Conservation (phyloP, 2,329 filamentous ascomycete species). For the Gnomoniopsis smithogilvyi region DNA sequence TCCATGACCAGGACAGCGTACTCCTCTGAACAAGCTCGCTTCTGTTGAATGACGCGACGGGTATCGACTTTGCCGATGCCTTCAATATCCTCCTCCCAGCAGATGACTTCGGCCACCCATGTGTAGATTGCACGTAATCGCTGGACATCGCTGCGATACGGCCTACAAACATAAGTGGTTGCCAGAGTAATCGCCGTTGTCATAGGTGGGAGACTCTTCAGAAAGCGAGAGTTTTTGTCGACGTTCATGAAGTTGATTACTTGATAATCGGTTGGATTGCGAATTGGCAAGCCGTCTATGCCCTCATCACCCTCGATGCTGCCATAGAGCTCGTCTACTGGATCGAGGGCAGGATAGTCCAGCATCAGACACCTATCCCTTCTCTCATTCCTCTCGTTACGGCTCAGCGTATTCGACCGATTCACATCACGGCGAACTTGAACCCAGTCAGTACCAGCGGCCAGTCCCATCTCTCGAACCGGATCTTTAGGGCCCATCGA, state of each 20-base stretch:
- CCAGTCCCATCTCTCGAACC: conserved; percentile 69
- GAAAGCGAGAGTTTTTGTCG: conserved; percentile 92
- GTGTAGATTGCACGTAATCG: conserved; percentile 92
- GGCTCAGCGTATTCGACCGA: conserved; percentile 87
- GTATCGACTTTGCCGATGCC: conserved; percentile 68
- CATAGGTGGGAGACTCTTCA: conserved; percentile 77
- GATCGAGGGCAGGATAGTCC: conserved; percentile 82
- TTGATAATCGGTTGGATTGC: conserved; percentile 77
- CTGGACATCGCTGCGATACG: conserved; percentile 92
- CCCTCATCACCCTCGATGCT: conserved; percentile 87
- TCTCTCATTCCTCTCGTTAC: conserved; percentile 80
- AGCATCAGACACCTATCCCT: conserved; percentile 92
- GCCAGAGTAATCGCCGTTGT: conserved; percentile 80
- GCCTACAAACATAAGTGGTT: conserved; percentile 88
- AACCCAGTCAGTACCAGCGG: conserved; percentile 79
- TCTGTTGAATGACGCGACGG: conserved; percentile 76
- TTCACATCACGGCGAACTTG: conserved; percentile 95
- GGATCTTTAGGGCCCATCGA: conserved; percentile 41
- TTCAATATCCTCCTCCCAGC: conserved; percentile 94
- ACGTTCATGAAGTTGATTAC: conserved; percentile 79
- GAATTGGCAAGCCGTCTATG: conserved; percentile 78
- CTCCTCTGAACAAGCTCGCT: conserved; percentile 82
- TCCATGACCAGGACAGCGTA: conserved; percentile 85
- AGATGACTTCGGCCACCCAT: conserved; percentile 92
- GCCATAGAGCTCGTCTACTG: conserved; percentile 84